These are phyloP conservation scores for Rhytidiadelphus loreus DNA, from an alignment of 225 moss, liverwort and hornwort species.

Conservation along the genomic window DNA sequence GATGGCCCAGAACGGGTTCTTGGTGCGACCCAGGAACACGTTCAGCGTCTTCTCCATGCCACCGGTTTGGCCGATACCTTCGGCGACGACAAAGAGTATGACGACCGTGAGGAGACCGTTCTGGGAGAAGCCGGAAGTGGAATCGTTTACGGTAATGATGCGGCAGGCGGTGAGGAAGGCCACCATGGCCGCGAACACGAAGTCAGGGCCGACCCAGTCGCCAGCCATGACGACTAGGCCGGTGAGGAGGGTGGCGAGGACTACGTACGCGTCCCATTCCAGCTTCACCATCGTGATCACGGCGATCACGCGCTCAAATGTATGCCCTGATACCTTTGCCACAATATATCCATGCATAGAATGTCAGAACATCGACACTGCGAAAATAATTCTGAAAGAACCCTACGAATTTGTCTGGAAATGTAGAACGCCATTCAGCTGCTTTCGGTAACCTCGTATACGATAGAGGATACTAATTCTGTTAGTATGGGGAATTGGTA, in stretches of 20 bases:
- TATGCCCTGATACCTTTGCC: neutral
- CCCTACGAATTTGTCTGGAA: neutral
- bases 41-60: slow-evolving; percentile 22
- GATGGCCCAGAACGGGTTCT: slow-evolving; percentile 19
- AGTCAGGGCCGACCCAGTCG: slow-evolving; percentile 12
- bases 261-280: slow-evolving; percentile 11
- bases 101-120: slow-evolving; percentile 9
- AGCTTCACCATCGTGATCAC: neutral
- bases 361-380: neutral
- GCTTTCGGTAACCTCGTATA: neutral
- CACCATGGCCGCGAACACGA: slow-evolving; percentile 16
- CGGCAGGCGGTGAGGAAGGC: slow-evolving; percentile 5
- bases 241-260: neutral
- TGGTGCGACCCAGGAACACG: slow-evolving; percentile 1
- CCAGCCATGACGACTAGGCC: slow-evolving; percentile 17
- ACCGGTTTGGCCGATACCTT: slow-evolving; percentile 14
- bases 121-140: neutral
- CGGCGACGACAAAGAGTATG: slow-evolving; percentile 17
- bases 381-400: too few relatives aligned
- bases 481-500: neutral
- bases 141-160: neutral
- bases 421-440: neutral
- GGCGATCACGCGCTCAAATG: neutral
- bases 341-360: neutral
- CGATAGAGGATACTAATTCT: neutral